Evolutionary conservation across 768 basidiomycete species (phyloP).

Genomic region (Leccinum subgranulosum): DNA sequence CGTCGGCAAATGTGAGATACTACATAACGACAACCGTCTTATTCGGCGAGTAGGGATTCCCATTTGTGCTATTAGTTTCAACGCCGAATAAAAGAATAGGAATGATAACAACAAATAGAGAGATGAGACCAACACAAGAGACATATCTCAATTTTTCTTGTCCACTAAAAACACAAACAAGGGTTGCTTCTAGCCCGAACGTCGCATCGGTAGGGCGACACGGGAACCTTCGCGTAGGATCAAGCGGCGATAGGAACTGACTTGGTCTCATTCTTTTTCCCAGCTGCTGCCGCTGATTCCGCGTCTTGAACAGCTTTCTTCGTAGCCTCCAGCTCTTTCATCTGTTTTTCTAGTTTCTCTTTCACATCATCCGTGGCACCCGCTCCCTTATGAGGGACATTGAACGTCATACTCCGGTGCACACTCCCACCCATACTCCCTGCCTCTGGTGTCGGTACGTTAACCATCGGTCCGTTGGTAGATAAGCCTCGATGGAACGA

Average conservation of each 20-base stretch:
- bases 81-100: conserved; percentile 5
- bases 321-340: conserved; percentile 67
- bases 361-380: conserved; percentile 36
- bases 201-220: not conserved
- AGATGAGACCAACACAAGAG: conserved; percentile 12
- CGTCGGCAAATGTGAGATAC: conserved; percentile 13
- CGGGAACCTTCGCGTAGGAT: not conserved
- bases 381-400: conserved; percentile 33
- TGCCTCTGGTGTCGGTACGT: conserved; percentile 56
- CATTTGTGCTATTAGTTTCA: conserved; percentile 11
- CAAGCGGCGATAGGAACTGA: conserved; percentile 41
- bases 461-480: conserved; percentile 57
- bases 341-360: conserved; percentile 47
- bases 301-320: conserved; percentile 67
- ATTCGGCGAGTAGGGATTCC: conserved; percentile 8
- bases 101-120: conserved; percentile 18
- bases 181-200: conserved; percentile 12
- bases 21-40: conserved; percentile 21
- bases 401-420: conserved; percentile 71
- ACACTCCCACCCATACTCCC: conserved; percentile 68
- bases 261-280: conserved; percentile 56
- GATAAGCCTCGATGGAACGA: conserved; percentile 79
- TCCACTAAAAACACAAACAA: conserved; percentile 4
- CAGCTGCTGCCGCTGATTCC: conserved; percentile 53
- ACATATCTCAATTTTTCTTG: conserved; percentile 15